These are phyloP conservation scores for Fusarium praegraminearum DNA, from an alignment of 2,329 filamentous ascomycete genomes.

Conservation along the genomic window DNA sequence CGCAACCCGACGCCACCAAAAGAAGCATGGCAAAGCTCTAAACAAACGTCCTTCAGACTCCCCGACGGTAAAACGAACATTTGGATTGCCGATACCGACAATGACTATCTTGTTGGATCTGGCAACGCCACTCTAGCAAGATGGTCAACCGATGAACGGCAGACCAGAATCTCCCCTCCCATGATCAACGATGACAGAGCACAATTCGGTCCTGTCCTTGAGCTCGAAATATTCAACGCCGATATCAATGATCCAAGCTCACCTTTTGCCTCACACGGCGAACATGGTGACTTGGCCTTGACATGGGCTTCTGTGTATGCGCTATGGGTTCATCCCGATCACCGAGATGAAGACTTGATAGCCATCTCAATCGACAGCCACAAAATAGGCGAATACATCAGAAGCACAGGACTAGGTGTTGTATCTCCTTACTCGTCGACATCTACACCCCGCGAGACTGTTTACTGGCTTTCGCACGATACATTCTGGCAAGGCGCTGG, in stretches of 20 bases:
- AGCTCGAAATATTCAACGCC: constrained; percentile 19
- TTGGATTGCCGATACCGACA: constrained; percentile 17
- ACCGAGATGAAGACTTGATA: constrained; percentile 20
- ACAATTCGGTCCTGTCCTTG: background rate
- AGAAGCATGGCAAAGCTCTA: constrained; percentile 15
- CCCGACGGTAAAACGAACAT: constrained; percentile 24
- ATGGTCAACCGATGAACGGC: constrained; percentile 13
- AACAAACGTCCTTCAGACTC: constrained; percentile 14
- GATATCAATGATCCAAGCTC: constrained; percentile 11
- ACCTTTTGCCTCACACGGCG: constrained; percentile 7
- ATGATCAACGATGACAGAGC: constrained; percentile 32
- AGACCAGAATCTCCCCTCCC: constrained; percentile 19
- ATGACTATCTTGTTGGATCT: constrained; percentile 19
- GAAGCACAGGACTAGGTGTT: constrained; percentile 21
- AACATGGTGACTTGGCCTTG: constrained; percentile 5
- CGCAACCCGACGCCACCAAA: constrained; percentile 27
- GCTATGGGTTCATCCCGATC: constrained; percentile 26
- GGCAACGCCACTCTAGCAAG: constrained; percentile 7
- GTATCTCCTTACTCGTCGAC: constrained; percentile 11
- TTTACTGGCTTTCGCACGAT: constrained; percentile 42
- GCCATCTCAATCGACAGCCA: constrained; percentile 16
- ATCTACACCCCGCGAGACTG: background rate
- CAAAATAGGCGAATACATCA: constrained; percentile 18
- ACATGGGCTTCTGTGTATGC: constrained; percentile 29
- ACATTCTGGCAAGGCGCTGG: constrained; percentile 47